phyloP scores from a whole-genome alignment of 2,329 filamentous ascomycete genomes.

The Emmonsiellopsis sp. region DNA sequence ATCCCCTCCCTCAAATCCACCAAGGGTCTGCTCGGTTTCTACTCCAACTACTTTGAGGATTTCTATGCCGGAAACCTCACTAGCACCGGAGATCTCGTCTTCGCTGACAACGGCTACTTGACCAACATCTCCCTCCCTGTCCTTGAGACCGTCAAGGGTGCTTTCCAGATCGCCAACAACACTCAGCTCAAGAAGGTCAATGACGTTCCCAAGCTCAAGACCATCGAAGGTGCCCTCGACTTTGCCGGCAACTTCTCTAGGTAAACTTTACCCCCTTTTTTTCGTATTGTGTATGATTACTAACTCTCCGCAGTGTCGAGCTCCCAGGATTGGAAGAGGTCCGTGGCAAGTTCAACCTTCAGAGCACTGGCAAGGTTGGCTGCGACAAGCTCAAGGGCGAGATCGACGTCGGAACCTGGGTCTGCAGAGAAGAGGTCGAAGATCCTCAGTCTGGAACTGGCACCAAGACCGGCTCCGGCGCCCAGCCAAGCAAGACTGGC shows the following conservation, averaged over 20 bases:
- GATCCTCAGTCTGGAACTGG: slow-evolving; percentile 29
- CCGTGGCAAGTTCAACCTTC: slow-evolving; percentile 61
- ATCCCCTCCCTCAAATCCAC: slow-evolving; percentile 64
- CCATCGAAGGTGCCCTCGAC: slow-evolving; percentile 70
- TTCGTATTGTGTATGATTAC: not conserved
- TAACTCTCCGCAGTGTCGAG: slow-evolving; percentile 46
- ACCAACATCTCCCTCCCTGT: slow-evolving; percentile 66
- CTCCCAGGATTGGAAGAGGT: slow-evolving; percentile 60
- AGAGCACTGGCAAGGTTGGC: slow-evolving; percentile 54
- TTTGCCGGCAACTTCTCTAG: slow-evolving; percentile 73
- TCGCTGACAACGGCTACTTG: slow-evolving; percentile 48
- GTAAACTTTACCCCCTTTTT: slow-evolving; percentile 46
- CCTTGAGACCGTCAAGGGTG: slow-evolving; percentile 63
- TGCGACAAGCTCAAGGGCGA: slow-evolving; percentile 42
- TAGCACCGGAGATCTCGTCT: slow-evolving; percentile 42
- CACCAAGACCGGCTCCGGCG: slow-evolving; percentile 17
- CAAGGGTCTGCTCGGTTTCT: slow-evolving; percentile 74
- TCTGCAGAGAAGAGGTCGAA: slow-evolving; percentile 29
- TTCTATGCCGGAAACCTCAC: slow-evolving; percentile 40
- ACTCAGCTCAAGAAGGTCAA: slow-evolving; percentile 56
- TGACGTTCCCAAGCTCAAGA: slow-evolving; percentile 58
- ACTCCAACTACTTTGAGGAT: slow-evolving; percentile 53
- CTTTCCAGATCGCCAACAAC: slow-evolving; percentile 86
- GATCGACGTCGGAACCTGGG: slow-evolving; percentile 35
- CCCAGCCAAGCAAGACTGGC: slow-evolving; percentile 22